phyloP scores from a whole-genome alignment of 164 flowering plant genomes.

The Aristolochia contorta region DNA sequence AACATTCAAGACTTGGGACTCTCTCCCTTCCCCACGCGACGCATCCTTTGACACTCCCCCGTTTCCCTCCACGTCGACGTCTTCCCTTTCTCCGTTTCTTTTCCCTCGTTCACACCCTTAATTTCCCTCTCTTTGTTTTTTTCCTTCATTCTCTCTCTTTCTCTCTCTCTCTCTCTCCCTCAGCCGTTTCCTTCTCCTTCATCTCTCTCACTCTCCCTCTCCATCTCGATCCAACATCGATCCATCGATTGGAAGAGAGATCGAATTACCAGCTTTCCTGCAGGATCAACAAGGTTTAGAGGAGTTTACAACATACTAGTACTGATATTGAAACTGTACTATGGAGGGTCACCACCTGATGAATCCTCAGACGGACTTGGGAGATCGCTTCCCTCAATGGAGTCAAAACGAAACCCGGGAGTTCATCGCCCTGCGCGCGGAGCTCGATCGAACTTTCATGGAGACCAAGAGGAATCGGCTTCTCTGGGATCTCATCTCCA shows the following conservation, averaged over 20 bases:
- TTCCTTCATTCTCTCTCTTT: no score
- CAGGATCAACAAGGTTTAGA: no score
- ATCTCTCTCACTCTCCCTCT: neutral
- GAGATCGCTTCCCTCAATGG: conserved; percentile 87
- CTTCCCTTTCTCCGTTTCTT: no score
- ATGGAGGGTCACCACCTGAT: conserved; percentile 43
- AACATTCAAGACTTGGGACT: neutral
- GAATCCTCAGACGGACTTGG: conserved; percentile 13
- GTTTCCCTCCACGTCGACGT: neutral
- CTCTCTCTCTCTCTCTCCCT: neutral
- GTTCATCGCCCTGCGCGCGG: conserved; percentile 57
- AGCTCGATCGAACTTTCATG: conserved; percentile 79
- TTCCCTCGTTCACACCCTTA: no score
- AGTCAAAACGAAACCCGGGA: conserved; percentile 72
- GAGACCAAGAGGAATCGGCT: conserved; percentile 81
- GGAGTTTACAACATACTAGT: no score
- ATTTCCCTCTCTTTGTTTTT: no score
- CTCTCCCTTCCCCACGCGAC: no score
- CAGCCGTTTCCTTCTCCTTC: no score
- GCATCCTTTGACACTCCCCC: neutral
- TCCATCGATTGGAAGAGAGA: neutral
- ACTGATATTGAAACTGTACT: neutral
- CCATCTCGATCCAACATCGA: neutral
- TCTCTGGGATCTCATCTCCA: conserved; percentile 72
- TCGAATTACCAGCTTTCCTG: neutral